Base-by-base conservation (phyloP, 2,329 filamentous ascomycete species). In the Trichoderma brevicompactum region DNA sequence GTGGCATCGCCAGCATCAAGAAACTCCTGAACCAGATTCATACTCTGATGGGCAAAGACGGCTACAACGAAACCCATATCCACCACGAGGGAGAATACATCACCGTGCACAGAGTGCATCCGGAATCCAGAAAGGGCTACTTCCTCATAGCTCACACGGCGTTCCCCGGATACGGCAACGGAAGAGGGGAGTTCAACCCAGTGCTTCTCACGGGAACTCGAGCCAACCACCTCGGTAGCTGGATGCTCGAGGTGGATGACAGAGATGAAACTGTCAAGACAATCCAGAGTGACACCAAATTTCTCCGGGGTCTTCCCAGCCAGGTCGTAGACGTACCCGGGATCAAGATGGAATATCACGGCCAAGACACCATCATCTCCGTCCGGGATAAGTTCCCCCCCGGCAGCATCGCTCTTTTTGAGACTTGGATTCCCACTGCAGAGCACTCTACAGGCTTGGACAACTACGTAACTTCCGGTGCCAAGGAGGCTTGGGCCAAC, bases 41-140 rank as follows among this genome's bases (percentile, higher is more conserved):
- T 76, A 93, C 89, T 7, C 85, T 94, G 68, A 98, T 99, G 95
- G 95, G 95, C 68, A 91, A 93, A 74, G 92, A 98, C 69, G 91
- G 91, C 19, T 99, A 96, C 74, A 90, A 94, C 64, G 95, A 99
- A 77, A 97, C 93, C 7, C 94, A 97, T 73, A 92, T 99, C 61
- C 94, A 99, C 74, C 95, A 99, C 75, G 94, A 98, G 69, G 91
- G 92, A 64, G 91, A 99, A 76, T 97, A 97, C 74, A 91, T 99
- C 73, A 99, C 95, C 0, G 92, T 99, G 7, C 95, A 99, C 76
- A 86, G 96, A 68, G 92, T 98, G 2, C 94, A 99, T 74, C 95
- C 94, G 0, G 89, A 92, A 74, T 96, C 92, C 1, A 87, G 95
- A 66, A 96, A 95, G 75, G 95, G 95, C 0, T 94, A 97, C 77